Percentiles rank a stretch among this genome's conserved stretches.
These are phyloP conservation scores for Kwoniella sp. DNA, from an alignment of 768 basidiomycete species.

Conservation along the genomic window DNA sequence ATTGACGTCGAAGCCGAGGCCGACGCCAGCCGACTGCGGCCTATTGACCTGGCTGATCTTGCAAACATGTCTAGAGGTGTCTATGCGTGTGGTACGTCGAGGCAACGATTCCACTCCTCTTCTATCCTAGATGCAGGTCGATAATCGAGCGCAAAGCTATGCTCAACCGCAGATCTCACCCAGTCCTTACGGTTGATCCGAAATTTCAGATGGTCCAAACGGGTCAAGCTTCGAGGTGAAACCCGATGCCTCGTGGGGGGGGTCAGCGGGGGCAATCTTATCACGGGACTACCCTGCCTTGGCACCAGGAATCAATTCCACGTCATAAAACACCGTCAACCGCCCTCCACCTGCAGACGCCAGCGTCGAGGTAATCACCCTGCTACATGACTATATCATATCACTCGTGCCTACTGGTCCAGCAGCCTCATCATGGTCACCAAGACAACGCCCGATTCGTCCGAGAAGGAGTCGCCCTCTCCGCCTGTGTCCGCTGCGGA, in stretches of 20 bases:
- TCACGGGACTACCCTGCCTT: no score
- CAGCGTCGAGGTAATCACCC: no score
- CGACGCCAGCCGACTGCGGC: background rate
- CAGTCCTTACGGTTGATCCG: background rate
- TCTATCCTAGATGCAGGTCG: background rate
- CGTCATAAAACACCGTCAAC: no score
- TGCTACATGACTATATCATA: no score
- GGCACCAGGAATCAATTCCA: no score
- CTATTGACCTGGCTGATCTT: background rate
- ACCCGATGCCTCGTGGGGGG: no score
- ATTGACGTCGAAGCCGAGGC: background rate
- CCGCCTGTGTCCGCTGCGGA: background rate
- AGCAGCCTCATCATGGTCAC: slow-evolving; percentile 2
- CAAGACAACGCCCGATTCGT: slow-evolving; percentile 1
- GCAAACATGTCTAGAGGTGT: background rate
- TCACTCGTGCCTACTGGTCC: no score
- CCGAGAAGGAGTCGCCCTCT: background rate
- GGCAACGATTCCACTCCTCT: background rate
- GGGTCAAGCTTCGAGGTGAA: no score
- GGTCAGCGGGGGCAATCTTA: no score
- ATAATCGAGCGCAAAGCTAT: background rate
- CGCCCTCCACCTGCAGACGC: no score
- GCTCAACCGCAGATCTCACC: background rate
- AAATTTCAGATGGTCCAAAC: slow-evolving; percentile 1
- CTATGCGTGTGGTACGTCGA: background rate